A percentile compares a stretch with the other conserved stretches of the same genome.
These are phyloP conservation scores for Mortierella sp. DNA, from an alignment of 371 early-diverging fungal genomes.

Conservation along the genomic window DNA sequence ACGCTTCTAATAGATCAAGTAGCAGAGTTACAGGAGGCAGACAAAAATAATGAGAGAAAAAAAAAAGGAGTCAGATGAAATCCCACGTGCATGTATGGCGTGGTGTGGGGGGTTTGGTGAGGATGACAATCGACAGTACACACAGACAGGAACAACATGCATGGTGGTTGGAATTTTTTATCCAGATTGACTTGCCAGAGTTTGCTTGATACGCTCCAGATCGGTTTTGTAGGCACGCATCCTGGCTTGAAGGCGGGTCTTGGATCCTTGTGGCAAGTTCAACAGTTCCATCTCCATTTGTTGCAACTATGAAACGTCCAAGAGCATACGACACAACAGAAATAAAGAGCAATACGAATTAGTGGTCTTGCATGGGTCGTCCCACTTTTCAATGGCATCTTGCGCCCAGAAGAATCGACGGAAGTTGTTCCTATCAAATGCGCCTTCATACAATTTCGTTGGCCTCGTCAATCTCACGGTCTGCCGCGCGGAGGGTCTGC, in stretches of 20 bases:
- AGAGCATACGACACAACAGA: neutral
- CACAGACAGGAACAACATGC: neutral
- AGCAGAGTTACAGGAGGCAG: neutral
- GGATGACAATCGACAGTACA: slow-evolving; percentile 16
- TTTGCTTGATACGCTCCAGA: slow-evolving; percentile 80
- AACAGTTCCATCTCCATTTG: slow-evolving; percentile 95
- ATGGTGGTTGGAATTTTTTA: neutral
- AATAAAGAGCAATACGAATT: slow-evolving; percentile 7
- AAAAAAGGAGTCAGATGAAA: slow-evolving; percentile 8
- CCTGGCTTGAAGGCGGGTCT: slow-evolving; percentile 79
- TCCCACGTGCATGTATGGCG: slow-evolving; percentile 51
- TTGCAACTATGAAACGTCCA: slow-evolving; percentile 66
- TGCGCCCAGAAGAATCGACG: neutral
- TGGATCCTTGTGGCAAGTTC: slow-evolving; percentile 77
- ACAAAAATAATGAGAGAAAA: neutral
- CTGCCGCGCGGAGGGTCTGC: slow-evolving; percentile 77
- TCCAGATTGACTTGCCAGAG: slow-evolving; percentile 66
- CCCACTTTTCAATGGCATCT: neutral
- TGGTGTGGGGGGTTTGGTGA: neutral
- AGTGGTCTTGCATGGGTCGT: neutral
- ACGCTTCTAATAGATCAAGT: slow-evolving; percentile 25
- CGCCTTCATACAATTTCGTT: slow-evolving; percentile 82
- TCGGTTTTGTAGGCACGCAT: slow-evolving; percentile 84
- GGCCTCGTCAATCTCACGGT: slow-evolving; percentile 93
- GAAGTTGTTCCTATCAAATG: neutral